Evolutionary conservation across 2,329 filamentous ascomycete species (phyloP).

Genomic region (Clonostachys sp.): DNA sequence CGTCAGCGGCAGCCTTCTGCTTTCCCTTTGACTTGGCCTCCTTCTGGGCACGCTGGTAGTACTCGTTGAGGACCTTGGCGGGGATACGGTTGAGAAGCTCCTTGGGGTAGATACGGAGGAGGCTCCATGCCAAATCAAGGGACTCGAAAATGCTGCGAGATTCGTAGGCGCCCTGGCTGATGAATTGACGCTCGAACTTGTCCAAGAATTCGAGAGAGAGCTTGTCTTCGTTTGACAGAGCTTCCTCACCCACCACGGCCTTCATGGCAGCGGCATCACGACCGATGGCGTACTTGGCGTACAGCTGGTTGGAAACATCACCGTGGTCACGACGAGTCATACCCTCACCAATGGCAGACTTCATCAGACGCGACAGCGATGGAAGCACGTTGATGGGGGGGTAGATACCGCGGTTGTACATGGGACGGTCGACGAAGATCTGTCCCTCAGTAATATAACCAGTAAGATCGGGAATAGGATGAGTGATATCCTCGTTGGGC

Average conservation of each 20-base stretch:
- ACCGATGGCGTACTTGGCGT: constrained; percentile 98
- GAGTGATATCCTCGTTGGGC: constrained; percentile 99
- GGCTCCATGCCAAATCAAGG: constrained; percentile 91
- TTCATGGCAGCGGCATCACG: constrained; percentile 99
- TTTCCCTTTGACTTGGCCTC: constrained; percentile 61
- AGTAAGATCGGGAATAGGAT: constrained; percentile 97
- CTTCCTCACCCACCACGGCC: constrained; percentile 97
- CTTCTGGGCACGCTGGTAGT: constrained; percentile 66
- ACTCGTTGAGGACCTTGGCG: constrained; percentile 77
- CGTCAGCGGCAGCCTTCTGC: constrained; percentile 36
- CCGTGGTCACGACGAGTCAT: constrained; percentile 96
- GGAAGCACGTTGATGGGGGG: constrained; percentile 98
- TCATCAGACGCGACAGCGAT: constrained; percentile 98
- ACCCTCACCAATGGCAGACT: constrained; percentile 96
- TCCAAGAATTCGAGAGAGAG: constrained; percentile 96
- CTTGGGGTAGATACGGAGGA: constrained; percentile 96
- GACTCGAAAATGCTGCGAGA: constrained; percentile 88
- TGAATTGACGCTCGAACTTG: constrained; percentile 96
- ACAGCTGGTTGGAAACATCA: constrained; percentile 98
- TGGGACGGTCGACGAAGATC: constrained; percentile 91
- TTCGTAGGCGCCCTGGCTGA: constrained; percentile 89
- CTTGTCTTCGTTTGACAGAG: constrained; percentile 92
- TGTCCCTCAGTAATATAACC: constrained; percentile 99
- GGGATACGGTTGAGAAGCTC: constrained; percentile 95
- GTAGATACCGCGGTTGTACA: constrained; percentile 96